phyloP scores from a whole-genome alignment of 1,284 basidiomycete species.

The Cutaneotrichosporon daszewskae region DNA sequence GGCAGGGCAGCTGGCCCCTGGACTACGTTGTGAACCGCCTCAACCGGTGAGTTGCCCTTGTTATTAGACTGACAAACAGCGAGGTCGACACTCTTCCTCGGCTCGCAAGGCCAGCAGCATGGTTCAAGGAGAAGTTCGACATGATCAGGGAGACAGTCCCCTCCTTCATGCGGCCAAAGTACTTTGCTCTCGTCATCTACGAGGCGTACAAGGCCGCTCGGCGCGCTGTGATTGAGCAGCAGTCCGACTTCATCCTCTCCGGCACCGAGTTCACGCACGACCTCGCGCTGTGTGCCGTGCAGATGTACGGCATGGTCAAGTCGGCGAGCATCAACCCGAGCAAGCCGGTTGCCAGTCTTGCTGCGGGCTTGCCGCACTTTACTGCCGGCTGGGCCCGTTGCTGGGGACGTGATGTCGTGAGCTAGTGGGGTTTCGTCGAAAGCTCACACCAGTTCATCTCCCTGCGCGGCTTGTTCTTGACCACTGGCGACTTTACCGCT shows the following conservation, averaged over 20 bases:
- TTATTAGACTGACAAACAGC: slow-evolving; percentile 61
- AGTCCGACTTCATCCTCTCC: slow-evolving; percentile 71
- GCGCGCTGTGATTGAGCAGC: slow-evolving; percentile 71
- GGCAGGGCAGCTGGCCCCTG: slow-evolving; percentile 81
- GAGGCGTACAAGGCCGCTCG: slow-evolving; percentile 86
- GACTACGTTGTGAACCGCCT: slow-evolving; percentile 75
- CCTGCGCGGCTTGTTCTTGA: slow-evolving; percentile 80
- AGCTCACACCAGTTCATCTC: slow-evolving; percentile 91
- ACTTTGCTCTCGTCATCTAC: slow-evolving; percentile 81
- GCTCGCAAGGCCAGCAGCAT: slow-evolving; percentile 63
- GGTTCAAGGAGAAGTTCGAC: slow-evolving; percentile 79
- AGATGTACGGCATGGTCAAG: slow-evolving; percentile 84
- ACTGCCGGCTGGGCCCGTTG: slow-evolving; percentile 83
- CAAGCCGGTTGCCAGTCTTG: slow-evolving; percentile 68
- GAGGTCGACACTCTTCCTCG: slow-evolving; percentile 53
- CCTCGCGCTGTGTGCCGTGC: slow-evolving; percentile 75
- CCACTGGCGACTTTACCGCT: slow-evolving; percentile 79
- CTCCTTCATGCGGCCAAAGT: slow-evolving; percentile 84
- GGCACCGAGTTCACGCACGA: slow-evolving; percentile 86
- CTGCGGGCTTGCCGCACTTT: slow-evolving; percentile 93
- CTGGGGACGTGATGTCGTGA: slow-evolving; percentile 98
- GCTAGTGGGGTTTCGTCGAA: slow-evolving; percentile 22
- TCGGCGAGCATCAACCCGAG: slow-evolving; percentile 71
- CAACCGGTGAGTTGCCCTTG: slow-evolving; percentile 40
- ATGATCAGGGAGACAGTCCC: slow-evolving; percentile 67